Conservation (phyloP, 2,329 filamentous ascomycete genomes). For the Fusarium dlaminii region DNA sequence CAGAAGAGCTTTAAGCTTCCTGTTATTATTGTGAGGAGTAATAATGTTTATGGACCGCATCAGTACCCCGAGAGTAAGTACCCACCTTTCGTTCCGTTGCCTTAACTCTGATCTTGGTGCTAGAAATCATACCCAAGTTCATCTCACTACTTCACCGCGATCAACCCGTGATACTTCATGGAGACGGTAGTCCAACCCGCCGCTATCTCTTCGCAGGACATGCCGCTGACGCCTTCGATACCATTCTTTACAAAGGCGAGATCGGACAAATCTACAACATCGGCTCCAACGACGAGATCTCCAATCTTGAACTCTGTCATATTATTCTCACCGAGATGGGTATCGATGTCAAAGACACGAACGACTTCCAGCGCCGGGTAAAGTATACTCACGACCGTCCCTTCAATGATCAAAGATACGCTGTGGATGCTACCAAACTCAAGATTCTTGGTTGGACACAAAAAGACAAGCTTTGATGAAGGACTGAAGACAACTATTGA, state of each 20-base stretch:
- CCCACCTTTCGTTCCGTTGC: not conserved
- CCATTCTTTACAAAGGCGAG: slow-evolving; percentile 79
- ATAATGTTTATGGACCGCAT: slow-evolving; percentile 87
- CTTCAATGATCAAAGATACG: not conserved
- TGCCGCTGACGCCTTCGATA: slow-evolving; percentile 83
- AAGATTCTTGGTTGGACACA: not conserved
- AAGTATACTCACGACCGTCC: not conserved
- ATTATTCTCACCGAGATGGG: not conserved
- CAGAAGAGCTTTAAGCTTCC: slow-evolving; percentile 84
- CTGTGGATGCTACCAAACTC: not conserved
- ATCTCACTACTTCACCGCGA: slow-evolving; percentile 76
- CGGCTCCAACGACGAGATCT: slow-evolving; percentile 79
- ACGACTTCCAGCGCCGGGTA: not conserved
- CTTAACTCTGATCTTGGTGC: not conserved
- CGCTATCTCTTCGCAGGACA: slow-evolving; percentile 83
- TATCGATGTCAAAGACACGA: not conserved
- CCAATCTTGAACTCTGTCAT: slow-evolving; percentile 73
- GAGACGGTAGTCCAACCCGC: slow-evolving; percentile 78
- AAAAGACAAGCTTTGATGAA: not conserved
- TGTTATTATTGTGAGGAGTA: slow-evolving; percentile 81
- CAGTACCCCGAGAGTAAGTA: slow-evolving; percentile 82
- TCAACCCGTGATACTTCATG: slow-evolving; percentile 77
- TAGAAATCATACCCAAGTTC: slow-evolving; percentile 89
- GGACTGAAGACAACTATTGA: not conserved
- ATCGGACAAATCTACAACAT: slow-evolving; percentile 85